These are phyloP conservation scores for Trichothecium roseum DNA, from an alignment of 2,329 filamentous ascomycete species.

Conservation along the genomic window DNA sequence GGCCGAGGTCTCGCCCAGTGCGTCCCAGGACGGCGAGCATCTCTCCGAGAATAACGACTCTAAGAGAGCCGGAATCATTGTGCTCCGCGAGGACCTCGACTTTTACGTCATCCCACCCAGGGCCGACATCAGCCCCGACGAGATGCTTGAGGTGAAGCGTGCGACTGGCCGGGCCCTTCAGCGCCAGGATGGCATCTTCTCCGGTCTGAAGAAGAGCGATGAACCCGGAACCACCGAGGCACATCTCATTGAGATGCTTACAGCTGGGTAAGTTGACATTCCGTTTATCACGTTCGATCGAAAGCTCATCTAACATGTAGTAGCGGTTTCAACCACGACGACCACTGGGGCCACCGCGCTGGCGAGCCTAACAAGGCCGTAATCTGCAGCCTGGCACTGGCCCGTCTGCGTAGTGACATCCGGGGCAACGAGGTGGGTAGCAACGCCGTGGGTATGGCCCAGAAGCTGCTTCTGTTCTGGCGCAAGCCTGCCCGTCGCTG, in stretches of 20 bases:
- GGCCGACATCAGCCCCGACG: constrained; percentile 69
- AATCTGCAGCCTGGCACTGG: constrained; percentile 90
- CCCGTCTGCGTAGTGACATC: constrained; percentile 85
- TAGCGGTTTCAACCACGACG: constrained; percentile 96
- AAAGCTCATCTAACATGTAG: not conserved
- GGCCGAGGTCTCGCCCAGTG: constrained; percentile 55
- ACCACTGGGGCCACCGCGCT: constrained; percentile 93
- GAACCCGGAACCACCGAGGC: constrained; percentile 95
- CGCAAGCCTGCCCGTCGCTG: constrained; percentile 90
- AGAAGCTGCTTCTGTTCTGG: constrained; percentile 97
- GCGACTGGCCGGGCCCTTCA: constrained; percentile 81
- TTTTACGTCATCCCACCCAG: constrained; percentile 93
- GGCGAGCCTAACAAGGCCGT: constrained; percentile 97
- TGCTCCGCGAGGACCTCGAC: constrained; percentile 88
- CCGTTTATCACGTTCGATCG: too few relatives aligned
- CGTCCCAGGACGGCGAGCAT: constrained; percentile 51
- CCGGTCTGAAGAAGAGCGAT: constrained; percentile 86
- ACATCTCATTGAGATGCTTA: constrained; percentile 98
- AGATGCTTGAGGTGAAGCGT: constrained; percentile 95
- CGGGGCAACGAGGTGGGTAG: constrained; percentile 65
- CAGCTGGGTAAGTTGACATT: constrained; percentile 73
- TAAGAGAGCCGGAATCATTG: constrained; percentile 94
- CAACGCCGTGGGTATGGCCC: constrained; percentile 91
- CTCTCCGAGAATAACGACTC: constrained; percentile 65
- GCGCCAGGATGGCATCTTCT: constrained; percentile 90